Evolutionary conservation across 495 filamentous ascomycete genomes (phyloP).

Genomic region (Penicillium ochrochloron): DNA sequence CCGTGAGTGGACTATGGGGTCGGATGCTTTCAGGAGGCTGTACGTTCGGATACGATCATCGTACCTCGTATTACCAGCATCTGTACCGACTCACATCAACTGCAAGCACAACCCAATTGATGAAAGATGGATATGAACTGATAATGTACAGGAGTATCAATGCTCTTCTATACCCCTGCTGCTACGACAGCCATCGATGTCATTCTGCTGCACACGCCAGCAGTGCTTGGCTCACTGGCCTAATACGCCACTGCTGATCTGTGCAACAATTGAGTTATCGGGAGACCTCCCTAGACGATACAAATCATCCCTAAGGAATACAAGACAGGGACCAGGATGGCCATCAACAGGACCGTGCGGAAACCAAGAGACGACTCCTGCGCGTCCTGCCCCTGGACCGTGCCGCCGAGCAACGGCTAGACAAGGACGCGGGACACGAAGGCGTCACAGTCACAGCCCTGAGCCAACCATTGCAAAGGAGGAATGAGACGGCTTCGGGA

Average conservation of each 20-base stretch:
- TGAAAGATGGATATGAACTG: background rate
- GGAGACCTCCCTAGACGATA: background rate
- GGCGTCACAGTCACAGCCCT: background rate
- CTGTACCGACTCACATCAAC: background rate
- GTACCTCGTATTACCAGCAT: slow-evolving; percentile 9
- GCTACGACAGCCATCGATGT: slow-evolving; percentile 17
- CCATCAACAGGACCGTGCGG: slow-evolving; percentile 3
- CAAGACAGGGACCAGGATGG: slow-evolving; percentile 4
- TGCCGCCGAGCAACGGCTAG: background rate
- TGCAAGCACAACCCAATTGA: background rate
- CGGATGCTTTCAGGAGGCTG: slow-evolving; percentile 11
- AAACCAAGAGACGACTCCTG: background rate
- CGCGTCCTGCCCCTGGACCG: background rate
- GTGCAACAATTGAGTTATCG: slow-evolving; percentile 4
- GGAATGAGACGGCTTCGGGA: background rate
- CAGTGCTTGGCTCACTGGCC: background rate
- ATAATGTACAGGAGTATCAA: background rate
- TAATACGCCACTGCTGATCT: background rate
- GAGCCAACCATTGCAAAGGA: background rate
- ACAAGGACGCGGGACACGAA: background rate
- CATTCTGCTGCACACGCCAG: slow-evolving; percentile 9
- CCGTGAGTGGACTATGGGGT: slow-evolving; percentile 23
- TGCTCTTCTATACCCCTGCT: background rate
- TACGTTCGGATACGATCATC: background rate
- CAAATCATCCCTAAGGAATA: background rate